These are phyloP conservation scores for Pholiota microspora DNA, from an alignment of 768 basidiomycete genomes.

Conservation along the genomic window DNA sequence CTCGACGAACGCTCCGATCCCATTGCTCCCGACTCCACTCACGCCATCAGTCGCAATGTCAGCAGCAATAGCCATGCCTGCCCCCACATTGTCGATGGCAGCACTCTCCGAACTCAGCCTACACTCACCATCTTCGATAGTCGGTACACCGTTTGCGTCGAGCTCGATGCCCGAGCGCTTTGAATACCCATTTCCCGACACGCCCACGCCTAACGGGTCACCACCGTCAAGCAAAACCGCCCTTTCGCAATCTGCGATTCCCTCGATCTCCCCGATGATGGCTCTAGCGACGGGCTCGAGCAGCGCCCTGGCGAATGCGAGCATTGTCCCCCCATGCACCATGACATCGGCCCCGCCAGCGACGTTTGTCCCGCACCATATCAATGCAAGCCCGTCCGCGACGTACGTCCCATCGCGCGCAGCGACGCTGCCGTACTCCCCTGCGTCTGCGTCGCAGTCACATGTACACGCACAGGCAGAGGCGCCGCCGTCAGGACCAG, in stretches of 20 bases:
- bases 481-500: neutral
- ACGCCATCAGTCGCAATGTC: neutral
- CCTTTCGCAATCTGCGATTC: neutral
- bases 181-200: conserved; percentile 31
- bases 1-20: neutral
- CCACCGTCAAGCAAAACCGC: neutral
- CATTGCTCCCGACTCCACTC: neutral
- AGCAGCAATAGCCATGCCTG: neutral
- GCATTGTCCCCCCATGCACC: neutral
- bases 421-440: neutral
- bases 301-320: neutral
- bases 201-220: conserved; percentile 5
- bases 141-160: conserved; percentile 28
- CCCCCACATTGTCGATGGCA: neutral
- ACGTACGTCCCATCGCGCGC: neutral
- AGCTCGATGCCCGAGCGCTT: conserved; percentile 20
- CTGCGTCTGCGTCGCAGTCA: neutral
- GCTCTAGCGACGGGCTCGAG: neutral
- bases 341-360: neutral
- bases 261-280: neutral
- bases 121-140: conserved; percentile 25
- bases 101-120: conserved; percentile 25
- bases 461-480: neutral
- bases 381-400: neutral
- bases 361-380: neutral